Evolutionary conservation across 2,329 filamentous ascomycete genomes (phyloP), one percentile per base, ranked within the genome.

Genomic region (Fusarium setosum): DNA sequence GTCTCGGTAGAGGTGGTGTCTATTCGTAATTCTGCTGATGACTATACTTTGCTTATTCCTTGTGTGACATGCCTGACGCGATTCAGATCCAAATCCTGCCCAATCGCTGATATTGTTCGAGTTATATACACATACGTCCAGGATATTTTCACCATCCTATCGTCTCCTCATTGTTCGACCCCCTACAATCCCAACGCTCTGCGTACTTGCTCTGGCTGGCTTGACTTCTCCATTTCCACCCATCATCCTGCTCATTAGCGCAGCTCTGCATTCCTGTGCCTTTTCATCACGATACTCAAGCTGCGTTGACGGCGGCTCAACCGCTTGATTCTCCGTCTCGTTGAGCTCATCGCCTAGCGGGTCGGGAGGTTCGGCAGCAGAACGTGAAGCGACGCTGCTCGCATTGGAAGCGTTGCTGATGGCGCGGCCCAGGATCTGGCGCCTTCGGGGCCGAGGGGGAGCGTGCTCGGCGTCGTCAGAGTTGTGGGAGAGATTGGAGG

Each of bases 401-500:
- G 79, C 78, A 1, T 82, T 82, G 3, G 86, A 89, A 4, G 81
- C 81, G 69, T 88, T 88, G 75, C 86, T 88, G 24, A 85, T 75
- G 4, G 85, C 87, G 11, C 87, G 84, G 6, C 87, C 87, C 4
- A 89, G 77, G 56, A 89, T 84, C 53, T 83, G 79, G 11, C 85
- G 83, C 50, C 81, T 78, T 2, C 81, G 67, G 53, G 76, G 68
- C 17, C 74, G 65, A 52, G 74, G 41, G 15, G 61, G 32, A 32
- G 61, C 44, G 32, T 52, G 56, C 38, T 67, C 61, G 9, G 48
- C 57, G 38, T 61, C 64, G 26, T 67, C 64, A 6, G 64, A 61
- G 5, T 58, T 51, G 17, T 65, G 66, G 12, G 61, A 67, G 17
- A 59, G 57, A 10, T 63, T 59, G 26, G 62, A 32, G 17, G 67